Evolutionary conservation across 331 rosid genomes (phyloP).

Genomic region (Quercus tomentella): DNA sequence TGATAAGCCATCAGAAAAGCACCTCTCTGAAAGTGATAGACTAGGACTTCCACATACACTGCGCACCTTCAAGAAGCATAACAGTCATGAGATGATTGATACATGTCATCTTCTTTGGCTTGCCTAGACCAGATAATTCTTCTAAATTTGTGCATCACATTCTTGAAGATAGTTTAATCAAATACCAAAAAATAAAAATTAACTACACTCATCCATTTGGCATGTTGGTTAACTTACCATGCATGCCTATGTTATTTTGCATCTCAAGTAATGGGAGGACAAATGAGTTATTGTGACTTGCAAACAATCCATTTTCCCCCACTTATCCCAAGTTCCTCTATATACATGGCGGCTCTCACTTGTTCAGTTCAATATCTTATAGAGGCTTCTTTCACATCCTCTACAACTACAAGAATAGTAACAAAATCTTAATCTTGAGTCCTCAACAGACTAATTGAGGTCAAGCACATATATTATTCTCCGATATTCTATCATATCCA

Average conservation of each 20-base stretch:
- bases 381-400: background rate
- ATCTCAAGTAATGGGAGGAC: background rate
- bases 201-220: background rate
- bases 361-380: background rate
- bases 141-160: background rate
- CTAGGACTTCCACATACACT: conserved; percentile 75
- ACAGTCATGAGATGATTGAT: background rate
- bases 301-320: background rate
- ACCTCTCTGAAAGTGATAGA: conserved; percentile 69
- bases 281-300: background rate
- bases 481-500: no score
- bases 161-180: background rate
- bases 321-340: background rate
- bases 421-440: background rate
- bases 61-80: conserved; percentile 52
- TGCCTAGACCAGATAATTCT: background rate
- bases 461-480: no score
- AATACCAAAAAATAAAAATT: background rate
- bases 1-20: conserved; percentile 76
- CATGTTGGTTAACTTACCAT: background rate
- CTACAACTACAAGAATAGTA: background rate
- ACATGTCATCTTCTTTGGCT: background rate
- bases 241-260: background rate
- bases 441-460: no score
- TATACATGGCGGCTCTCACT: background rate